These are phyloP conservation scores for Theobroma grandiflorum DNA, from an alignment of 441 rosid species.

Conservation along the genomic window DNA sequence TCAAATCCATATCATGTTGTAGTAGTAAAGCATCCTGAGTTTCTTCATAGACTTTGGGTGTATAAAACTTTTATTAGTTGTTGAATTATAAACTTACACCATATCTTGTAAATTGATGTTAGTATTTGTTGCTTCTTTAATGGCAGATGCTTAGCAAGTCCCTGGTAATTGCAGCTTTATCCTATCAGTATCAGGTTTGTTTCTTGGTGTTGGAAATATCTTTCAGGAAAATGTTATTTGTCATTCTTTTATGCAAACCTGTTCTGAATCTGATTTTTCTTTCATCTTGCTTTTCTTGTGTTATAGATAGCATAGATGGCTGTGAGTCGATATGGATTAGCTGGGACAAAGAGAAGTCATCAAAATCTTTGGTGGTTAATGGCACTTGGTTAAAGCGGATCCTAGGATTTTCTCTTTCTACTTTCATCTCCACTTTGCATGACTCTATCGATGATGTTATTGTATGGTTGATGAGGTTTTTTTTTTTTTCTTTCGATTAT, in stretches of 20 bases:
- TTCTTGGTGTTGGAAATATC: not conserved
- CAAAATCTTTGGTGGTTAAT: not conserved
- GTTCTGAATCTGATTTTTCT: not conserved
- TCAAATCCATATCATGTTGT: constrained; percentile 3
- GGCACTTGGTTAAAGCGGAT: constrained; percentile 19
- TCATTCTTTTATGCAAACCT: not conserved
- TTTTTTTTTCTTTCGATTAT: constrained; percentile 3
- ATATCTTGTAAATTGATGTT: constrained; percentile 14
- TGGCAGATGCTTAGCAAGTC: constrained; percentile 42
- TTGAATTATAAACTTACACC: not conserved
- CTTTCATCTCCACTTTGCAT: not conserved
- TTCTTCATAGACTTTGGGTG: not conserved
- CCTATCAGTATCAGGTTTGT: constrained; percentile 39
- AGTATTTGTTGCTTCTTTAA: constrained; percentile 18
- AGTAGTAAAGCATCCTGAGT: not conserved
- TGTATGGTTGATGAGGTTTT: constrained; percentile 23
- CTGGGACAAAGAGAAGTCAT: not conserved
- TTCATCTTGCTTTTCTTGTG: constrained; percentile 7
- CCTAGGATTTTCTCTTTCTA: constrained; percentile 16
- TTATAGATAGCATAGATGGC: constrained; percentile 22
- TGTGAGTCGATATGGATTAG: constrained; percentile 16
- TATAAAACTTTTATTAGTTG: not conserved
- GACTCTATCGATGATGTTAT: constrained; percentile 10
- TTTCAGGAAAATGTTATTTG: not conserved
- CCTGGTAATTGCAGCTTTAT: constrained; percentile 14